Evolutionary conservation across 805 yeast species (phyloP).

Genomic region (Candida chilensis): DNA sequence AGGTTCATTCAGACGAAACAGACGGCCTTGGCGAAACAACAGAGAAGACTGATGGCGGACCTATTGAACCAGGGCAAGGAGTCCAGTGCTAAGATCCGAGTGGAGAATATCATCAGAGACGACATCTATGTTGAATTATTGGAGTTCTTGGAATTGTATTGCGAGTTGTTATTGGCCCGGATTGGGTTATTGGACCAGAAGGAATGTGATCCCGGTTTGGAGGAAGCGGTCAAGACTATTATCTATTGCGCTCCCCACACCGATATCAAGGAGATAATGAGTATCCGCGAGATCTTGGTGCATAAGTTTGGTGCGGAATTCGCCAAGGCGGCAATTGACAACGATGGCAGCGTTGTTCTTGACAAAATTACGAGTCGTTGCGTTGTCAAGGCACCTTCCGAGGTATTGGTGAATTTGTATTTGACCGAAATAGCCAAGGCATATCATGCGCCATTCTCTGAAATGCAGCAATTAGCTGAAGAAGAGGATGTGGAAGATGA

Average conservation of each 20-base stretch:
- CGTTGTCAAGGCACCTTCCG: conserved; percentile 56
- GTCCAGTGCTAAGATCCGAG: conserved; percentile 73
- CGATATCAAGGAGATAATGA: conserved; percentile 63
- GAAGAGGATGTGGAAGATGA: conserved; percentile 10
- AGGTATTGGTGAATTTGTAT: conserved; percentile 58
- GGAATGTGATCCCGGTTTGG: conserved; percentile 47
- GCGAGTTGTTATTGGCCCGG: conserved; percentile 75
- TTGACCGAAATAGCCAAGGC: conserved; percentile 75
- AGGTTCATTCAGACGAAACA: conserved; percentile 69
- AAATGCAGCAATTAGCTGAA: conserved; percentile 21
- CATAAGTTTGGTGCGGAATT: conserved; percentile 65
- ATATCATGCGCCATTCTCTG: conserved; percentile 67
- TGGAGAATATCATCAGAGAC: conserved; percentile 76
- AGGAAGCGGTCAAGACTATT: conserved; percentile 67
- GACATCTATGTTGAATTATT: conserved; percentile 73
- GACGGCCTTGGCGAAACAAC: conserved; percentile 66
- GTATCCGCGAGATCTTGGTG: conserved; percentile 52
- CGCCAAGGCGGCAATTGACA: conserved; percentile 42
- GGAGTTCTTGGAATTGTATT: conserved; percentile 72
- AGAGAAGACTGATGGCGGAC: conserved; percentile 63
- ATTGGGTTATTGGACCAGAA: conserved; percentile 47
- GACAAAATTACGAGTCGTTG: conserved; percentile 59
- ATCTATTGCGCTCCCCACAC: conserved; percentile 64
- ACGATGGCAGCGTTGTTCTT: conserved; percentile 46
- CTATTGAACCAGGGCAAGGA: conserved; percentile 63